Conservation (phyloP, 2,329 filamentous ascomycete species). For the Rhynchosporium secalis region DNA sequence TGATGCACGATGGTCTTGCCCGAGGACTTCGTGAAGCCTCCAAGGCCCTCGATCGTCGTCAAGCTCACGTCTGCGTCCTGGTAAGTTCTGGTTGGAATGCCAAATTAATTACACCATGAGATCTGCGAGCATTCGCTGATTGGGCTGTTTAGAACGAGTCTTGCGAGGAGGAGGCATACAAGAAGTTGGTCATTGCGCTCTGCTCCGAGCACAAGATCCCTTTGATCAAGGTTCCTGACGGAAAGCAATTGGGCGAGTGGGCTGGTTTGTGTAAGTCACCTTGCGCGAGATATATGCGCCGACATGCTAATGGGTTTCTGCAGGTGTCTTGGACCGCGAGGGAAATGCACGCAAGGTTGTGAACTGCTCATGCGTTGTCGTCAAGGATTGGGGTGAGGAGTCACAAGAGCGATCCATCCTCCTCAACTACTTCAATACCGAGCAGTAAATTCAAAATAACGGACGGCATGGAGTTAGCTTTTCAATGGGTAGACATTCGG, state of each 20-base stretch:
- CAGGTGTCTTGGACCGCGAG: constrained; percentile 97
- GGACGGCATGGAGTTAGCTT: constrained; percentile 35
- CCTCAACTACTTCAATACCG: constrained; percentile 99
- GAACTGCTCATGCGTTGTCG: constrained; percentile 99
- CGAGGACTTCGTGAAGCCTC: constrained; percentile 97
- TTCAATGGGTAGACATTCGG: constrained; percentile 36
- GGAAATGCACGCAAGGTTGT: constrained; percentile 99
- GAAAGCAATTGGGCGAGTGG: constrained; percentile 99
- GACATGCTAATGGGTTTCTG: constrained; percentile 24
- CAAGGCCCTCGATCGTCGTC: constrained; percentile 97
- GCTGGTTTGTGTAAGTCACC: constrained; percentile 90
- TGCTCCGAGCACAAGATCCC: constrained; percentile 99
- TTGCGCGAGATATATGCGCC: constrained; percentile 22
- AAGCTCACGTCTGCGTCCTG: constrained; percentile 99
- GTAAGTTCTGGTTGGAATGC: constrained; percentile 4
- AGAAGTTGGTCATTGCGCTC: constrained; percentile 98
- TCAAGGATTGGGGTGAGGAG: constrained; percentile 99
- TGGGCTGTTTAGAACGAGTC: constrained; percentile 66
- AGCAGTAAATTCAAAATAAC: constrained; percentile 55
- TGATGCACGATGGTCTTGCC: constrained; percentile 99
- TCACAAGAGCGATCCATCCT: constrained; percentile 98
- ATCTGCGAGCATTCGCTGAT: not conserved
- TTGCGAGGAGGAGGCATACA: constrained; percentile 99
- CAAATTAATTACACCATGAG: not conserved
- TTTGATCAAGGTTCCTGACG: constrained; percentile 99